Base-by-base conservation (phyloP, 2,329 filamentous ascomycete genomes). In the Fusarium sp. region DNA sequence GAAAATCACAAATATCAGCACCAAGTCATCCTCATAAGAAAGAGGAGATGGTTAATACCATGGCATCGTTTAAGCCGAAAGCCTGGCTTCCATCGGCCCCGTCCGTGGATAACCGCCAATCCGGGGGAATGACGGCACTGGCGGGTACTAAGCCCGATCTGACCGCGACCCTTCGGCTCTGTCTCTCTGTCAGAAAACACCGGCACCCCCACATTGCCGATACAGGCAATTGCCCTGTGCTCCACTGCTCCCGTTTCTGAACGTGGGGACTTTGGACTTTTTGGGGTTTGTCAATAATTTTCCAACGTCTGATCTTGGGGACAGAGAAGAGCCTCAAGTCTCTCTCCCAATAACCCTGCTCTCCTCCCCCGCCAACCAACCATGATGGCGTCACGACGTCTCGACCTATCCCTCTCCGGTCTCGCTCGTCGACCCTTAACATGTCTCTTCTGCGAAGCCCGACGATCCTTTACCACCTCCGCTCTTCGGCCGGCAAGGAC, bases 391-490 rank as follows among this genome's bases (percentile, higher is more conserved):
- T 78, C 76, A 60, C 77, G 76, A 67, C 75, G 73, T 56, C 70
- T 81, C 63, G 73, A 76, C 25, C 64, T 77, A 70, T 74, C 74
- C 52, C 65, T 79, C 44, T 65, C 69, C 41, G 67, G 75, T 61
- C 60, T 79, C 56, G 60, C 71, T 22, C 80, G 76, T 56, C 78
- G 77, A 37, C 77, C 78, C 53, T 71, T 83, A 12, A 71, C 81
- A 54, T 88, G 86, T 74, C 75, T 84, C 16, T 64, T 83, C 53
- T 88, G 86, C 78, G 84, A 86, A 81, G 84, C 84, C 78, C 83
- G 84, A 57, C 79, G 81, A 53, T 77, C 80, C 29, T 84, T 89
- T 69, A 81, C 81, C 71, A 80, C 81, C 20, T 84, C 86, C 3
- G 80, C 83, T 63, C 51, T 73, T 44, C 73, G 75, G 32, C 63